phyloP scores from a whole-genome alignment of 1,284 basidiomycete species.

The Taiwanofungus camphoratus region DNA sequence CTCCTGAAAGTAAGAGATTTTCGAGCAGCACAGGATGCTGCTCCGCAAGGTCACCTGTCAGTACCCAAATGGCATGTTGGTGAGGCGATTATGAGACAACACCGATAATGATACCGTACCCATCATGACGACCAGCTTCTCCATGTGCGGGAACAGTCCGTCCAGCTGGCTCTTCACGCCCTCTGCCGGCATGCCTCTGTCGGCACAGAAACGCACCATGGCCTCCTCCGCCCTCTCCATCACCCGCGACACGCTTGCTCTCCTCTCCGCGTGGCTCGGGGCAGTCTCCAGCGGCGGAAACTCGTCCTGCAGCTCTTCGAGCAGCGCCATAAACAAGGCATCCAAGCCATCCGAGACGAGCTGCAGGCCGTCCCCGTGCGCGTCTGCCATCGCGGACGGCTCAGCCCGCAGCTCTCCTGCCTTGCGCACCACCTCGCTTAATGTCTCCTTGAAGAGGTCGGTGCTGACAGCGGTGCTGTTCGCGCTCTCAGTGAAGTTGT shows the following conservation, averaged over 20 bases:
- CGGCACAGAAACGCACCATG: slow-evolving; percentile 6
- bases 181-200: slow-evolving; percentile 14
- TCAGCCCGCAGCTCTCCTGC: too few species aligned
- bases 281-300: slow-evolving; percentile 21
- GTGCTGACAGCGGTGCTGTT: too few species aligned
- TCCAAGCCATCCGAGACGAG: not conserved
- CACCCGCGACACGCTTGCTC: slow-evolving; percentile 5
- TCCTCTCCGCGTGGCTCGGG: slow-evolving; percentile 16
- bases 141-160: slow-evolving; percentile 3
- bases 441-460: too few species aligned
- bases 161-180: slow-evolving; percentile 1
- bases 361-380: not conserved
- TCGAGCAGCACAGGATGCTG: slow-evolving; percentile 22
- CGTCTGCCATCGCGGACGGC: too few species aligned
- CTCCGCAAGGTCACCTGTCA: slow-evolving; percentile 24
- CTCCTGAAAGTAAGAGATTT: slow-evolving; percentile 12
- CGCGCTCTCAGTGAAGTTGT: too few species aligned
- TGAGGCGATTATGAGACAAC: not conserved
- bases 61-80: not conserved
- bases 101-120: slow-evolving; percentile 4
- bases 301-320: slow-evolving; percentile 11
- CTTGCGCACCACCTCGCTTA: too few species aligned
- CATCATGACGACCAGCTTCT: slow-evolving; percentile 3
- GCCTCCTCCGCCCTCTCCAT: slow-evolving; percentile 10
- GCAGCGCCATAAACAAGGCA: slow-evolving; percentile 5